These are phyloP conservation scores for Spathaspora girioi DNA, from an alignment of 805 yeast species.

Conservation along the genomic window DNA sequence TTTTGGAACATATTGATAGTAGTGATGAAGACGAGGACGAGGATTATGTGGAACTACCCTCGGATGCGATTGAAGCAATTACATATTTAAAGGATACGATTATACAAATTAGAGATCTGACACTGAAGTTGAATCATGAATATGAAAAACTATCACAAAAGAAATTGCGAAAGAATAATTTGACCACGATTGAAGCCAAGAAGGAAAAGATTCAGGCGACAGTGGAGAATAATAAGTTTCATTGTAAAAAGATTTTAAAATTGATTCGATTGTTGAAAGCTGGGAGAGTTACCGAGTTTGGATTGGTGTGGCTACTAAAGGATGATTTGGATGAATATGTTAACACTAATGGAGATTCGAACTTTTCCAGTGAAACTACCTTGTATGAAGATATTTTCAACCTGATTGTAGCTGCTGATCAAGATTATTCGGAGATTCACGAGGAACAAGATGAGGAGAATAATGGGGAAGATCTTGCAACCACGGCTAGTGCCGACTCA, in stretches of 20 bases:
- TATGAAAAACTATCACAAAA: slow-evolving; percentile 37
- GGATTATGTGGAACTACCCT: slow-evolving; percentile 24
- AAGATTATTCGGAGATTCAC: slow-evolving; percentile 8
- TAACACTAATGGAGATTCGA: slow-evolving; percentile 37
- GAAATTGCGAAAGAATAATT: slow-evolving; percentile 35
- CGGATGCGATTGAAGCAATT: slow-evolving; percentile 32
- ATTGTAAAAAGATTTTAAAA: slow-evolving; percentile 31
- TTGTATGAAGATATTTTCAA: slow-evolving; percentile 39
- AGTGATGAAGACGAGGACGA: slow-evolving; percentile 21
- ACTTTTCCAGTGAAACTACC: slow-evolving; percentile 28
- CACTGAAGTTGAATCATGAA: slow-evolving; percentile 35
- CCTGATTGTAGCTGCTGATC: slow-evolving; percentile 7
- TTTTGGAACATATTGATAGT: background rate
- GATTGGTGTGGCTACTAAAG: slow-evolving; percentile 30
- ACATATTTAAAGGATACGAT: slow-evolving; percentile 27
- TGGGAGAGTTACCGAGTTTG: slow-evolving; percentile 24
- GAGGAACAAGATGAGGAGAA: slow-evolving; percentile 1
- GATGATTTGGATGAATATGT: slow-evolving; percentile 38
- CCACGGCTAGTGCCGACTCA: background rate
- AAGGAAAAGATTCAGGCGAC: slow-evolving; percentile 37
- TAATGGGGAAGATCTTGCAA: background rate
- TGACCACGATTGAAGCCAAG: slow-evolving; percentile 33
- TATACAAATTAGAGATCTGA: slow-evolving; percentile 31
- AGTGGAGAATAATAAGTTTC: slow-evolving; percentile 30
- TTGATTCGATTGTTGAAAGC: slow-evolving; percentile 26